Evolutionary conservation across 164 flowering plant species (phyloP), one percentile per base, ranked within the genome.

Genomic region (Amborella trichopoda): DNA sequence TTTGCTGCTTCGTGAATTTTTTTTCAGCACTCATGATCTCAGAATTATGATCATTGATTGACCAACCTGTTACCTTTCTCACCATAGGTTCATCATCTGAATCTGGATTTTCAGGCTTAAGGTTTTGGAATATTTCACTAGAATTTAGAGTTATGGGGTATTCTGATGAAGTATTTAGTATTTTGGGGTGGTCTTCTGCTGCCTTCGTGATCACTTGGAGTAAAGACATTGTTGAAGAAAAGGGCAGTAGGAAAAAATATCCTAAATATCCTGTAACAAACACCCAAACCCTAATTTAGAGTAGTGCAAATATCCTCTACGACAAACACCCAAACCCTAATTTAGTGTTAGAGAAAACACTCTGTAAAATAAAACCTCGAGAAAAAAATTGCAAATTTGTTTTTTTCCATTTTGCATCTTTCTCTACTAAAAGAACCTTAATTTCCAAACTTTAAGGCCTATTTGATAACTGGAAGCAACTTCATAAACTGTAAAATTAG

Each of bases 141-240:
- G 82, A 42, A 59, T 74, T 71, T 17, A 86, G 68, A 33, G 67
- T 51, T 25, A 76, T 60, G 0, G 94, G 85, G 53, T 63, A 67
- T 0, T 67, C 10, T 11, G 50, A 3, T 32, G 20, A 47, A 5
- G 57, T 28, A n/a, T 59, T 40, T 2, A 26, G 27, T 26, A 12
- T 39, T 22, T 13, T 39, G 16, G 16, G 23, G 17, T 20, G 28
- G 3, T 44, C 23, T 16, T 22, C 44, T 12, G 74, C 38, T 23
- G 90, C 81, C 54, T 70, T 64, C 0, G 69, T 64, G 40, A 90
- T 73, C 26, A 66, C 24, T 33, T 83, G 87, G 4, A 86, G 84
- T 55, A 83, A 51, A 47, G 94, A 62, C 97, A 81, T 85, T 23
- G 11, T 23, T 27, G 22, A 13, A 1, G 18, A 17, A 3, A 6